phyloP scores from a whole-genome alignment of 495 filamentous ascomycete genomes.

The Hypoxylon trugodes region DNA sequence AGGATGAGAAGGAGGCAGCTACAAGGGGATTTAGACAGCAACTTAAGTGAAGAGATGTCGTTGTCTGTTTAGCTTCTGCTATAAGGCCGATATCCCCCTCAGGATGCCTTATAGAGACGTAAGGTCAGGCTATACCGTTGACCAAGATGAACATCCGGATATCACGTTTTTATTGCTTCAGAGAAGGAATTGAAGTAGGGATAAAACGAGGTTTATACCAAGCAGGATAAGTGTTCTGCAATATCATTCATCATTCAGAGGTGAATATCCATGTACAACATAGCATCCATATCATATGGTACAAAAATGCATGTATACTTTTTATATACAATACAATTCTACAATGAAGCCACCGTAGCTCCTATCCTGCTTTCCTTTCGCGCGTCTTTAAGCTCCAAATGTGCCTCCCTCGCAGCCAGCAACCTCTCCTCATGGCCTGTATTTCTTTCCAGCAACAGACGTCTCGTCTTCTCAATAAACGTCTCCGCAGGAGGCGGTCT shows the following conservation, averaged over 20 bases:
- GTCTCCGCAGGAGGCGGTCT: constrained; percentile 77
- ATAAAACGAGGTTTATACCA: not conserved
- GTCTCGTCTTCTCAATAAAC: constrained; percentile 48
- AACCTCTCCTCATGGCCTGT: constrained; percentile 48
- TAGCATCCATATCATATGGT: constrained; percentile 23
- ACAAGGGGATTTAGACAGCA: constrained; percentile 56
- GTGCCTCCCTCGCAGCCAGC: constrained; percentile 49
- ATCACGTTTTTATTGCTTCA: no score
- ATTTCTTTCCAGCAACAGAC: constrained; percentile 49
- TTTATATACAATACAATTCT: constrained; percentile 37
- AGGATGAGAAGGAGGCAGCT: constrained; percentile 47
- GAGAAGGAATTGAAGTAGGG: not conserved
- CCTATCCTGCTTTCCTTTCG: constrained; percentile 48
- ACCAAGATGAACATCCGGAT: no score
- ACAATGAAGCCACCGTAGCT: constrained; percentile 25
- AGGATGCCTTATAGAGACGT: not conserved
- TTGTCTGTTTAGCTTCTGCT: not conserved
- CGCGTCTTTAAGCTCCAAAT: constrained; percentile 54
- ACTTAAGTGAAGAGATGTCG: constrained; percentile 39
- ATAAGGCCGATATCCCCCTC: not conserved
- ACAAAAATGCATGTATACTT: constrained; percentile 40
- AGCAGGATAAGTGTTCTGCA: not conserved
- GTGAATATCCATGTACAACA: constrained; percentile 23
- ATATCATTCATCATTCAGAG: not conserved
- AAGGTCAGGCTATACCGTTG: not conserved